Percentiles rank a stretch among this genome's conserved stretches.
Conservation (phyloP, 768 basidiomycete genomes). For the Xerocomellus intermedius region DNA sequence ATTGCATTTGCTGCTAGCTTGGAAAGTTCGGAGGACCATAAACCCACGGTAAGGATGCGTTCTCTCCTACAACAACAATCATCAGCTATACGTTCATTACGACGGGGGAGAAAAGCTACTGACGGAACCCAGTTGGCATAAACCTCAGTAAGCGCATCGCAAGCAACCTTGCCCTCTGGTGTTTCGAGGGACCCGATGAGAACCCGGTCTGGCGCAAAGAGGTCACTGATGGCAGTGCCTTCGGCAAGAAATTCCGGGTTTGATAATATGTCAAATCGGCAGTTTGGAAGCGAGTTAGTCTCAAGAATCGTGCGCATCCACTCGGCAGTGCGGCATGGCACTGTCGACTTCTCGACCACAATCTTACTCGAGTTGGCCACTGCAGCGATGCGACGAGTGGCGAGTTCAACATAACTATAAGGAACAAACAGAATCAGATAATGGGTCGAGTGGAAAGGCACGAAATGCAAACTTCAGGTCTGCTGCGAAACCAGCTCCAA, state of each 20-base stretch:
- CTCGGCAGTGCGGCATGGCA: constrained; percentile 97
- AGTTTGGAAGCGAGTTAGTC: constrained; percentile 91
- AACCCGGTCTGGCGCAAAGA: constrained; percentile 90
- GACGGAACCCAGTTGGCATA: constrained; percentile 98
- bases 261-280: constrained; percentile 95
- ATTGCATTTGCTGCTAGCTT: constrained; percentile 99
- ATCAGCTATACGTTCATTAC: not conserved
- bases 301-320: constrained; percentile 99
- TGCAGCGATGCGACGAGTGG: constrained; percentile 92
- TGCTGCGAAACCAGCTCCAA: constrained; percentile 97
- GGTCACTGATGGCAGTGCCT: constrained; percentile 91
- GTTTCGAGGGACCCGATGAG: constrained; percentile 96
- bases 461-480: constrained; percentile 83
- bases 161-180: constrained; percentile 79
- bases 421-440: constrained; percentile 6
- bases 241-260: constrained; percentile 99
- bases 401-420: constrained; percentile 90
- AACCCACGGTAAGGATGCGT: constrained; percentile 87
- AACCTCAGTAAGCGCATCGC: constrained; percentile 69
- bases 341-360: constrained; percentile 99
- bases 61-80: constrained; percentile 46
- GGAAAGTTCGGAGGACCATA: constrained; percentile 98
- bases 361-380: constrained; percentile 93
- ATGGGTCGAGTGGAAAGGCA: constrained; percentile 1
- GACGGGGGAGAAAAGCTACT: constrained; percentile 34